phyloP scores from a whole-genome alignment of 495 filamentous ascomycete genomes.

The Aspergillus nanangensis region DNA sequence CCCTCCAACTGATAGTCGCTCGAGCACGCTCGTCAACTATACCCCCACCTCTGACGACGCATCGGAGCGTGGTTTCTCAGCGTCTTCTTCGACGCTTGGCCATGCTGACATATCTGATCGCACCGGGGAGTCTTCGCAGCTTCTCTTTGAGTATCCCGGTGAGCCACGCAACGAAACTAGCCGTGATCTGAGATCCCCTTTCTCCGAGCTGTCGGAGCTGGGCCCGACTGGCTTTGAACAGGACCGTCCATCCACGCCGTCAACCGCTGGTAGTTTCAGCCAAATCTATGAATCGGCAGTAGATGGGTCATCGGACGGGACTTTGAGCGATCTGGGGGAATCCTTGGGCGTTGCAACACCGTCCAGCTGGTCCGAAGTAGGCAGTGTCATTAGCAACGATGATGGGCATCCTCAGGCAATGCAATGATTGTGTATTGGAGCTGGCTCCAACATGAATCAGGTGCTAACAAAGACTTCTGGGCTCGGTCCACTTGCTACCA shows the following conservation, averaged over 20 bases:
- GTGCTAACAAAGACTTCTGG: too few species aligned
- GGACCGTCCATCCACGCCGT: slow-evolving; percentile 31
- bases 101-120: slow-evolving; percentile 20
- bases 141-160: slow-evolving; percentile 33
- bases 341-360: slow-evolving; percentile 54
- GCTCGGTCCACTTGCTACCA: too few species aligned
- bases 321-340: slow-evolving; percentile 60
- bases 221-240: slow-evolving; percentile 10
- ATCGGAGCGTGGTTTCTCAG: slow-evolving; percentile 14
- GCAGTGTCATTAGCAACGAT: slow-evolving; percentile 62
- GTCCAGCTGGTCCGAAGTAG: slow-evolving; percentile 74
- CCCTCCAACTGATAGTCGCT: slow-evolving; percentile 32
- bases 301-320: slow-evolving; percentile 45
- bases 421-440: too few species aligned
- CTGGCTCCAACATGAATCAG: too few species aligned
- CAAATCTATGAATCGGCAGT: slow-evolving; percentile 23
- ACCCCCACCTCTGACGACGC: slow-evolving; percentile 45
- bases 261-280: slow-evolving; percentile 32
- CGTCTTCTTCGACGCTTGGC: slow-evolving; percentile 3
- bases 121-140: slow-evolving; percentile 23
- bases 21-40: slow-evolving; percentile 38
- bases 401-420: too few species aligned
- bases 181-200: slow-evolving; percentile 19
- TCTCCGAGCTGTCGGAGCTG: slow-evolving; percentile 22
- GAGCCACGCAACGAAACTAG: slow-evolving; percentile 26